Conservation (phyloP, 1,284 basidiomycete species). For the Bjerkandera adusta region DNA sequence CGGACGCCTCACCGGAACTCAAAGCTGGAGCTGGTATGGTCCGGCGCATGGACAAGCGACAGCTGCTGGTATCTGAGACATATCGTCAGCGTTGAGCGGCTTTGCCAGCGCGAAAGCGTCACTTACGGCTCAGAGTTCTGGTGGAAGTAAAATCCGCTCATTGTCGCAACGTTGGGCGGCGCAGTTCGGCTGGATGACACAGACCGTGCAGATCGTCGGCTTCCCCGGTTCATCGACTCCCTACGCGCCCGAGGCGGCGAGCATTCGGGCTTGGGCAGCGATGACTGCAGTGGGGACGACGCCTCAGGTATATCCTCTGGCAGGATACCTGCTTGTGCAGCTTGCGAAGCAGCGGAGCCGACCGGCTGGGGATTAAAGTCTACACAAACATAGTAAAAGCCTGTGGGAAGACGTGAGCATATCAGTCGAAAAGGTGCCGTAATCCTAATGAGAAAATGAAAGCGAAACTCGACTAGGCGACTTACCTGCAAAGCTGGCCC, state of each 20-base stretch:
- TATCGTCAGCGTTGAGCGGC: neutral
- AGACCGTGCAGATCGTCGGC: constrained; percentile 24
- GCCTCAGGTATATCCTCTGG: constrained; percentile 14
- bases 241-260: constrained; percentile 25
- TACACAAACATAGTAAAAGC: constrained; percentile 62
- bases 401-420: constrained; percentile 28
- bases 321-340: constrained; percentile 10
- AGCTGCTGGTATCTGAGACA: constrained; percentile 40
- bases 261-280: constrained; percentile 20
- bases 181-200: constrained; percentile 21
- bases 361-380: constrained; percentile 38
- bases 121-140: constrained; percentile 34
- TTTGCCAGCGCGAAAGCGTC: neutral
- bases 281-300: constrained; percentile 5
- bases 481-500: constrained; percentile 91
- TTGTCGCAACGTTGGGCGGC: constrained; percentile 51
- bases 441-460: neutral
- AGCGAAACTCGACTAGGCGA: neutral
- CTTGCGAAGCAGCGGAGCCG: constrained; percentile 7
- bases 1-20: constrained; percentile 36
- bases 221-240: constrained; percentile 25
- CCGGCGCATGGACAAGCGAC: constrained; percentile 39
- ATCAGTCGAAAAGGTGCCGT: constrained; percentile 1
- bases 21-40: constrained; percentile 36
- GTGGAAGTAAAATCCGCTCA: constrained; percentile 94